phyloP scores from a whole-genome alignment of 352 stramenopile species.

The Pythium vanterpoolii region DNA sequence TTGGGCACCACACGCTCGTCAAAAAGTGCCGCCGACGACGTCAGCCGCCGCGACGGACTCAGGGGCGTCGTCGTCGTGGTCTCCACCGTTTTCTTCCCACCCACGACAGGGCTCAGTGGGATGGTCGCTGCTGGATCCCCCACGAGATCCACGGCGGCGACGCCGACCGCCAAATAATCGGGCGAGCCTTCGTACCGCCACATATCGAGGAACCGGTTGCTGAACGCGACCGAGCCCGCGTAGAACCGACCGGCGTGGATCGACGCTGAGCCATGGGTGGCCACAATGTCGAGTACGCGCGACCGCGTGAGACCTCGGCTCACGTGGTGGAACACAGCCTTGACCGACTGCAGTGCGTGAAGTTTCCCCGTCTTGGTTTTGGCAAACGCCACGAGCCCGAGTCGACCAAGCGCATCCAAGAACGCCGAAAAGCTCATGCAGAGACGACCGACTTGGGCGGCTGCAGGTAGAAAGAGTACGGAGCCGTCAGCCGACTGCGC shows the following conservation, averaged over 20 bases:
- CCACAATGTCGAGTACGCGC: slow-evolving; percentile 59
- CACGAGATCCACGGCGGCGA: neutral
- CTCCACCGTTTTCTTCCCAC: neutral
- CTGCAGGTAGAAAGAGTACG: slow-evolving; percentile 41
- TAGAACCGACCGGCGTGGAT: slow-evolving; percentile 73
- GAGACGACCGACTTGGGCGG: slow-evolving; percentile 49
- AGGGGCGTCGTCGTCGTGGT: neutral
- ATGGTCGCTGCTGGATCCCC: neutral
- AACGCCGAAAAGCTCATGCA: slow-evolving; percentile 75
- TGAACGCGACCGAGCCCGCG: slow-evolving; percentile 69
- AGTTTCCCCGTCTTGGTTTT: slow-evolving; percentile 31
- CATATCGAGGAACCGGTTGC: slow-evolving; percentile 79
- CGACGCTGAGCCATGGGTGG: slow-evolving; percentile 60
- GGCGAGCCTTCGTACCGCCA: slow-evolving; percentile 76
- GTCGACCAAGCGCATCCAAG: slow-evolving; percentile 55
- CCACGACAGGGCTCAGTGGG: neutral
- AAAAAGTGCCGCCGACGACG: slow-evolving; percentile 37
- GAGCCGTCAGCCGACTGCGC: slow-evolving; percentile 44
- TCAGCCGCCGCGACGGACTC: slow-evolving; percentile 19
- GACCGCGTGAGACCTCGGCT: slow-evolving; percentile 62
- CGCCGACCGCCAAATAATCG: slow-evolving; percentile 58
- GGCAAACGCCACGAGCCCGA: slow-evolving; percentile 46
- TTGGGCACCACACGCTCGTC: slow-evolving; percentile 40
- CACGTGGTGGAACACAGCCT: slow-evolving; percentile 73
- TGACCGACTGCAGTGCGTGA: slow-evolving; percentile 63